Percentiles rank a stretch among this genome's conserved stretches.
These are phyloP conservation scores for Chamaecrista fasciculata DNA, from an alignment of 306 rosid genomes.

Conservation along the genomic window DNA sequence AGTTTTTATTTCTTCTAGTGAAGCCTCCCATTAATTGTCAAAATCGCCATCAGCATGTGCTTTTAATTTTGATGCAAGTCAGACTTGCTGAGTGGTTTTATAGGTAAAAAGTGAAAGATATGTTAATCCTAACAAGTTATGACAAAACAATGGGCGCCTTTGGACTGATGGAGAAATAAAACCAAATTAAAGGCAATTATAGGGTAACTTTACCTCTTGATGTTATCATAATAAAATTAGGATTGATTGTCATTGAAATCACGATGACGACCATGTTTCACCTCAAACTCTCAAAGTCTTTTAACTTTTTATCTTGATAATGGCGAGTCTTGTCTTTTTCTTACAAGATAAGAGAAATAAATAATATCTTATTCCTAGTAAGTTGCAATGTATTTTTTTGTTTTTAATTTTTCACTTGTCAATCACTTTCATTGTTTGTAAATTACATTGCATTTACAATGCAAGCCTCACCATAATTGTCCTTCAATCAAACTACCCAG, in stretches of 20 bases:
- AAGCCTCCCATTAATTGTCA: conserved; percentile 8
- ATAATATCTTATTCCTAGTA: too few species aligned
- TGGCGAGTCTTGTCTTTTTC: background rate
- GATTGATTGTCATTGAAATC: background rate
- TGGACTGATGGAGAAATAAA: background rate
- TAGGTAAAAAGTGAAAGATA: background rate
- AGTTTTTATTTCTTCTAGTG: conserved; percentile 9
- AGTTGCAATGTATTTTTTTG: too few species aligned
- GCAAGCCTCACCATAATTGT: background rate
- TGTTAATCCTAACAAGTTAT: background rate
- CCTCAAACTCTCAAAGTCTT: background rate
- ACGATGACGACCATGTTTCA: background rate
- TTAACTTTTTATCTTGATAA: background rate
- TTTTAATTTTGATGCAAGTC: background rate
- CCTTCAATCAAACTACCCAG: background rate
- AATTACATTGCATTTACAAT: background rate
- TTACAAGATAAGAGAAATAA: background rate
- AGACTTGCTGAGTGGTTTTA: background rate
- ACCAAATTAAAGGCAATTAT: too few species aligned
- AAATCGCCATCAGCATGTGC: background rate
- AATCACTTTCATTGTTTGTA: background rate
- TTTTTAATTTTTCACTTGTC: too few species aligned
- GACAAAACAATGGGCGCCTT: background rate
- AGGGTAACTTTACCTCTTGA: too few species aligned
- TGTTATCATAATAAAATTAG: too few species aligned